phyloP scores from a whole-genome alignment of 257 asterid genomes.

The Rubia yunnanensis region DNA sequence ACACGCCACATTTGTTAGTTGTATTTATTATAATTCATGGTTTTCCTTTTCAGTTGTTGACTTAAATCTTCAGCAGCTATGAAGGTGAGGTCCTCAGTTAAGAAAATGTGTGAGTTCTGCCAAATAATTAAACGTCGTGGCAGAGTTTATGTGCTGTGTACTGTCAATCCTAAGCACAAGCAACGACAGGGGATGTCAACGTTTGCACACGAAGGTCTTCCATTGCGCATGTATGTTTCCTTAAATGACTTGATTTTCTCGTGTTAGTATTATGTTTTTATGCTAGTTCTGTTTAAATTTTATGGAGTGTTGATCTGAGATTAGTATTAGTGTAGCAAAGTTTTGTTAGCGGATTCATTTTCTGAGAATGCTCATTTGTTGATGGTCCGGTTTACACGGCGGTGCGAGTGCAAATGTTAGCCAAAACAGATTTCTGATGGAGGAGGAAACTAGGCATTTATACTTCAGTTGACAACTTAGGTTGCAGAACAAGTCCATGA shows the following conservation, averaged over 20 bases:
- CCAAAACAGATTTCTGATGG: neutral
- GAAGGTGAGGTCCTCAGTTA: conserved; percentile 97
- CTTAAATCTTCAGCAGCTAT: conserved; percentile 33
- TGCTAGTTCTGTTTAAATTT: neutral
- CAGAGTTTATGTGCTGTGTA: conserved; percentile 73
- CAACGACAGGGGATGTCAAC: conserved; percentile 87
- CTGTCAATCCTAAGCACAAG: conserved; percentile 95
- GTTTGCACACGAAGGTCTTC: conserved; percentile 57
- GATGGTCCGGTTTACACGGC: neutral
- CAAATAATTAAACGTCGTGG: conserved; percentile 83
- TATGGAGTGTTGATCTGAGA: neutral
- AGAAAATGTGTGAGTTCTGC: conserved; percentile 90
- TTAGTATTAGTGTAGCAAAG: neutral
- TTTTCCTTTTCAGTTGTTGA: neutral
- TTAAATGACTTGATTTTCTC: neutral
- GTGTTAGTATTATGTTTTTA: neutral
- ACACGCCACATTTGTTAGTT: neutral
- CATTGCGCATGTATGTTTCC: conserved; percentile 45
- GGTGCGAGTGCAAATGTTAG: neutral
- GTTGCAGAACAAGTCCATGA: neutral
- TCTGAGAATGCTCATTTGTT: neutral
- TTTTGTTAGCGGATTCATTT: neutral
- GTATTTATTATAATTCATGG: neutral
- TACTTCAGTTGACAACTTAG: neutral
- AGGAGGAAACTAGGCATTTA: neutral